phyloP scores from a whole-genome alignment of 148 eudicot genomes.

The Camellia granthamiana region DNA sequence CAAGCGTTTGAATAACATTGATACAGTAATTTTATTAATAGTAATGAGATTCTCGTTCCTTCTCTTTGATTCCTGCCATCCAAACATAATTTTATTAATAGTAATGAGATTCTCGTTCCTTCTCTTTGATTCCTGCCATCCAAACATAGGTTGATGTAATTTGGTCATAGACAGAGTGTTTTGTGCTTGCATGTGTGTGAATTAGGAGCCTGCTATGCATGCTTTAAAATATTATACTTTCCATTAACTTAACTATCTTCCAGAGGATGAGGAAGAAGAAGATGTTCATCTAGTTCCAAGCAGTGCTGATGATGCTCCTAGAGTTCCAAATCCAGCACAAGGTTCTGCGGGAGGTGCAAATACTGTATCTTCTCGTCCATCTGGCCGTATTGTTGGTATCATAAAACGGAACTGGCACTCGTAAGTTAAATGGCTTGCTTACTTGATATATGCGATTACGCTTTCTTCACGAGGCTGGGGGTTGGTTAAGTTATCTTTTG shows the following conservation, averaged over 20 bases:
- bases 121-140: too few species aligned
- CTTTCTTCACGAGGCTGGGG: slow-evolving; percentile 7
- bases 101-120: too few species aligned
- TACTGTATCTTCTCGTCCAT: slow-evolving; percentile 56
- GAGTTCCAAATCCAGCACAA: slow-evolving; percentile 42
- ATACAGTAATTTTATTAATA: too few species aligned
- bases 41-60: too few species aligned
- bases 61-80: too few species aligned
- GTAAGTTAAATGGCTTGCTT: slow-evolving; percentile 53
- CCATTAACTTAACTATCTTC: slow-evolving; percentile 12
- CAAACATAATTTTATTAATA: too few species aligned
- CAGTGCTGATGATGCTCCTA: slow-evolving; percentile 95
- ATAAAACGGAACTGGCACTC: slow-evolving; percentile 97
- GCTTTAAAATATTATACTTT: background rate
- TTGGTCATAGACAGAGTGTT: background rate
- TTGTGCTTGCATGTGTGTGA: background rate
- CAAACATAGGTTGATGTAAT: background rate
- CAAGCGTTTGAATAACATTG: too few species aligned
- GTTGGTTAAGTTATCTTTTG: slow-evolving; percentile 4
- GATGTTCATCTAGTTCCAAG: slow-evolving; percentile 78
- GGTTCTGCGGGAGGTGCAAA: slow-evolving; percentile 41
- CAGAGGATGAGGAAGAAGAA: slow-evolving; percentile 87
- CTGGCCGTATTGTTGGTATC: slow-evolving; percentile 87
- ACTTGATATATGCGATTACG: background rate
- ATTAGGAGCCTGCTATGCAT: background rate